Conservation (phyloP, 2,329 filamentous ascomycete species). For the Fusarium sp. region DNA sequence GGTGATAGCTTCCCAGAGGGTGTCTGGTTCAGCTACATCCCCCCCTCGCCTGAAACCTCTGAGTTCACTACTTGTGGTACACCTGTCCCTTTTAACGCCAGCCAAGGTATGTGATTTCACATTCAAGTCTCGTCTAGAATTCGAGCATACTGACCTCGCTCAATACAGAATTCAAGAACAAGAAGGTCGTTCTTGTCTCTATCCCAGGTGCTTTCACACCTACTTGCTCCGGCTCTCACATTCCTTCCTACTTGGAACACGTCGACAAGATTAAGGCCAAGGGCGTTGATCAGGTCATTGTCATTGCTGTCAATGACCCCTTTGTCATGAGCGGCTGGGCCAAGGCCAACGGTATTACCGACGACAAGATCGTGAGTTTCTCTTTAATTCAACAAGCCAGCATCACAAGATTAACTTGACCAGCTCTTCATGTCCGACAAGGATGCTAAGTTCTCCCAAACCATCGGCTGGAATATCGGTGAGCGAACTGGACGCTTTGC, state of each 20-base stretch:
- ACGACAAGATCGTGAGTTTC: slow-evolving; percentile 67
- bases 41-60: slow-evolving; percentile 74
- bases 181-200: slow-evolving; percentile 66
- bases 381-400: background rate
- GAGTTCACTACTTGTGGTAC: slow-evolving; percentile 81
- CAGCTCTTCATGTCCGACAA: slow-evolving; percentile 80
- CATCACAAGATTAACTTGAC: slow-evolving; percentile 8
- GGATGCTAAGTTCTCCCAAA: slow-evolving; percentile 76
- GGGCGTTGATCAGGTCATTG: slow-evolving; percentile 83
- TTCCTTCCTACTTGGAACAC: slow-evolving; percentile 82
- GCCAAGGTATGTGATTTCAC: slow-evolving; percentile 64
- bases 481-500: slow-evolving; percentile 83
- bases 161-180: slow-evolving; percentile 62
- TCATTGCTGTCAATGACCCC: slow-evolving; percentile 86
- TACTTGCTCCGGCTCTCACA: slow-evolving; percentile 82
- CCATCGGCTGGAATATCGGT: slow-evolving; percentile 79
- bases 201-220: slow-evolving; percentile 83
- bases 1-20: slow-evolving; percentile 86
- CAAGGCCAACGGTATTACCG: slow-evolving; percentile 84
- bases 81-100: slow-evolving; percentile 81
- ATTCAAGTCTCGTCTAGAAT: background rate
- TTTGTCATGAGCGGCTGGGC: slow-evolving; percentile 91
- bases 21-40: slow-evolving; percentile 86
- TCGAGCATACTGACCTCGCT: slow-evolving; percentile 4
- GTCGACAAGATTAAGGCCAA: slow-evolving; percentile 76